Evolutionary conservation across 1,284 basidiomycete genomes (phyloP).

Genomic region (Cutaneotrichosporon sp.): DNA sequence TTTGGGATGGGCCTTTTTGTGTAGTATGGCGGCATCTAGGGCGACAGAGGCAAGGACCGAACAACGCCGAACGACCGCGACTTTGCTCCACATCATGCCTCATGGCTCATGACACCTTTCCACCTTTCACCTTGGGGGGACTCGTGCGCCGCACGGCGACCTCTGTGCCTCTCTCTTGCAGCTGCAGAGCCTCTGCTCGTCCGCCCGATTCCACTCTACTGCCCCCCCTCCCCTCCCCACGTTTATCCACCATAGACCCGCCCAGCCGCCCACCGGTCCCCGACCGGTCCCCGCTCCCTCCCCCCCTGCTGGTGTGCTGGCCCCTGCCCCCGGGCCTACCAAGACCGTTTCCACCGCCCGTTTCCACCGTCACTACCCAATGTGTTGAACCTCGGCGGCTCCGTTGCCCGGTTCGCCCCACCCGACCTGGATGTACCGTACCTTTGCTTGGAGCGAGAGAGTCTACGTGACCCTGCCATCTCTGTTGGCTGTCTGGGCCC

Average conservation of each 20-base stretch:
- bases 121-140: no score
- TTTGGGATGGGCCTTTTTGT: not conserved
- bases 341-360: not conserved
- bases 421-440: no score
- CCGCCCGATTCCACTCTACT: no score
- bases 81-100: slow-evolving; percentile 8
- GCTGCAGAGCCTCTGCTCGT: no score
- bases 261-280: not conserved
- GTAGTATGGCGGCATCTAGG: not conserved
- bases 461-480: not conserved
- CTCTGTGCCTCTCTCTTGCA: not conserved
- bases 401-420: no score
- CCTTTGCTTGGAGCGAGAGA: no score
- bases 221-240: no score
- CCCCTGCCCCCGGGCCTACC: not conserved
- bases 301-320: no score
- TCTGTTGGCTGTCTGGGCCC: not conserved
- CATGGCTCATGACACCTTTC: not conserved
- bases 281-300: not conserved
- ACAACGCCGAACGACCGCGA: slow-evolving; percentile 12
- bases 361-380: no score
- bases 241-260: not conserved
- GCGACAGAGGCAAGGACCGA: not conserved
- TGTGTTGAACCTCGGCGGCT: no score
- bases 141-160: not conserved